Conservation (phyloP, 148 eudicot genomes). For the Rhododendron henanense region DNA sequence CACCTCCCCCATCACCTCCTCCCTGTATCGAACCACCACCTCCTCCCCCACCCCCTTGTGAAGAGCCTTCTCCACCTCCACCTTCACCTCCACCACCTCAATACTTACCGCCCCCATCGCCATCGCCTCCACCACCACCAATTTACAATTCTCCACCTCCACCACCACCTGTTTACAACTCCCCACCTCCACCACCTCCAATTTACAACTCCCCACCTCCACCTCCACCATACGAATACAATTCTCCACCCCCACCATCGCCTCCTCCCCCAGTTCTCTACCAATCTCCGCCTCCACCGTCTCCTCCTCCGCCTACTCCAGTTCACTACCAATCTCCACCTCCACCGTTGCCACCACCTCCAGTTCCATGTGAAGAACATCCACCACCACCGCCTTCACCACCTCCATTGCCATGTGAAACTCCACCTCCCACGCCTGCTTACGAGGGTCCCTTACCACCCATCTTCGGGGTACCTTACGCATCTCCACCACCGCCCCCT, state of each 20-base stretch:
- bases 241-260: constrained; percentile 20
- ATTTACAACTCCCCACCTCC: constrained; percentile 10
- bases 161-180: not conserved
- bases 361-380: not conserved
- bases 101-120: constrained; percentile 27
- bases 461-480: constrained; percentile 42
- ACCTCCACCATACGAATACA: constrained; percentile 5
- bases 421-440: constrained; percentile 26
- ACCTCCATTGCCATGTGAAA: not conserved
- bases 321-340: constrained; percentile 12
- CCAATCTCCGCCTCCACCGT: constrained; percentile 6
- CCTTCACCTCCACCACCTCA: constrained; percentile 19
- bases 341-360: constrained; percentile 9
- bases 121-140: constrained; percentile 43
- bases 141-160: not conserved
- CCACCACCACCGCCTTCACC: not conserved
- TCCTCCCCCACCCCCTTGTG: constrained; percentile 37
- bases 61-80: constrained; percentile 31
- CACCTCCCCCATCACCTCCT: constrained; percentile 50
- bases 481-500: constrained; percentile 88
- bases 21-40: constrained; percentile 43
- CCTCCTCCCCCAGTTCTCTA: not conserved
- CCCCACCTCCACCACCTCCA: constrained; percentile 25
- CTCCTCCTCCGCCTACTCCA: constrained; percentile 23
- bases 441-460: constrained; percentile 70